phyloP scores from a whole-genome alignment of 257 asterid genomes.

The Linaria vulgaris region DNA sequence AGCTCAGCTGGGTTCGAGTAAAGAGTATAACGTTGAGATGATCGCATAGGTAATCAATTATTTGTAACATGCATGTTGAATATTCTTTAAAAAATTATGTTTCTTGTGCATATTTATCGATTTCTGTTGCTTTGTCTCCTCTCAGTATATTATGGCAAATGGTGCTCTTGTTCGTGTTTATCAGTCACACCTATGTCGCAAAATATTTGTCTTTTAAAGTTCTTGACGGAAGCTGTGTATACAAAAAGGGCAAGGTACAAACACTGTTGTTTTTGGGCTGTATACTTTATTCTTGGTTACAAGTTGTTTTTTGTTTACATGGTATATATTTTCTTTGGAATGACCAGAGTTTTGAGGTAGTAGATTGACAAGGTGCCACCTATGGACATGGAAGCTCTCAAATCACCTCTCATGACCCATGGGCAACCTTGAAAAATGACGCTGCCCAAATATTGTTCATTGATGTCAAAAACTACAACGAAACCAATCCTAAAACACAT shows the following conservation, averaged over 20 bases:
- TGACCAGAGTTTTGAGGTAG: slow-evolving; percentile 18
- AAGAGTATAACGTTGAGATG: slow-evolving; percentile 97
- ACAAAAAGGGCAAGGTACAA: slow-evolving; percentile 78
- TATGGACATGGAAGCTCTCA: slow-evolving; percentile 91
- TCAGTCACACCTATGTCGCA: slow-evolving; percentile 89
- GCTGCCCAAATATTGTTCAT: slow-evolving; percentile 92
- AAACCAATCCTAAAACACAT: slow-evolving; percentile 77
- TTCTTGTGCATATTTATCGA: slow-evolving; percentile 17
- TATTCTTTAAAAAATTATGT: not conserved
- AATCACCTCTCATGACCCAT: slow-evolving; percentile 95
- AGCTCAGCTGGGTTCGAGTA: slow-evolving; percentile 74
- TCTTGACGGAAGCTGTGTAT: slow-evolving; percentile 94
- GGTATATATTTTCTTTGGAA: not conserved
- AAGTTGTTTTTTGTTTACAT: not conserved
- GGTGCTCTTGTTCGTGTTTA: slow-evolving; percentile 88
- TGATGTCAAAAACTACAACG: slow-evolving; percentile 83
- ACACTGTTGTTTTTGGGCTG: not conserved
- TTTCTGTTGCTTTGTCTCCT: slow-evolving; percentile 15
- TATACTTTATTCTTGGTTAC: no score
- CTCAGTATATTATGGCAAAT: slow-evolving; percentile 95
- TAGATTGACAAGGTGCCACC: slow-evolving; percentile 95
- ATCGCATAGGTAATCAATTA: slow-evolving; percentile 71
- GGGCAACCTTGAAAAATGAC: slow-evolving; percentile 96
- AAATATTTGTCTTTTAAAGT: slow-evolving; percentile 90
- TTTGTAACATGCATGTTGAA: slow-evolving; percentile 12